Base-by-base conservation (phyloP, 345 rosid species). In the Dimocarpus longan region DNA sequence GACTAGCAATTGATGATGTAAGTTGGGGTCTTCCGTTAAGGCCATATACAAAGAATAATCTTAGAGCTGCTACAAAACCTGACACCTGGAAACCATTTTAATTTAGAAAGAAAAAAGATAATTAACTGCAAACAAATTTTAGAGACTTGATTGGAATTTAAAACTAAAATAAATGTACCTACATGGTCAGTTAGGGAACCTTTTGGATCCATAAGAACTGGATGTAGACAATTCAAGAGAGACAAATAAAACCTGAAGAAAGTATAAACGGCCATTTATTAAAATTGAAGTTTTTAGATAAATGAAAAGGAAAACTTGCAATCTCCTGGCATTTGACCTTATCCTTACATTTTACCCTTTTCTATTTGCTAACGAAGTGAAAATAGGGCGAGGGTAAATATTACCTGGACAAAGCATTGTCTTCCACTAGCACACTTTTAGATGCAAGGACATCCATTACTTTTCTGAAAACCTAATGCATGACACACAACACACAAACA, bases 131-230 rank as follows among this genome's bases (percentile, higher is more conserved):
- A 39, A 69, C 16, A 66, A 28, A 70, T 22, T 64, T 39, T 26
- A 32, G 74, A 8, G 18, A 68, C 43, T 39, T 73, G 26, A 79
- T 66, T 32, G 18, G 50, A 37, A 70, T 62, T 32, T 28, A 44
- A 84, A 56, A 64, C 48, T 66, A 19, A 82, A 28, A 10, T n/a
- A 63, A 71, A 80, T 68, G 70, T 68, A 84, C 98, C 79, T 82
- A 93, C 98, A 79, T 95, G 99, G 39, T 91, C 97, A 82, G 91
- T 82, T 80, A 88, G 86, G 70, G 96, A 87, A 82, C 87, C 85
- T 85, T 91, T 95, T 19, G 85, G 85, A 81, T 91, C 88, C 40
- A 71, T 73, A 82, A 93, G 96, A 84, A 93, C 87, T 85, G 87
- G 60, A 79, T 95, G 97, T 79, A 93, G 85, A 86, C 94, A 90